A percentile compares a stretch with the other conserved stretches of the same genome.
Evolutionary conservation across 352 stramenopile species (phyloP).

Genomic region (Globisporangium carolinianum): DNA sequence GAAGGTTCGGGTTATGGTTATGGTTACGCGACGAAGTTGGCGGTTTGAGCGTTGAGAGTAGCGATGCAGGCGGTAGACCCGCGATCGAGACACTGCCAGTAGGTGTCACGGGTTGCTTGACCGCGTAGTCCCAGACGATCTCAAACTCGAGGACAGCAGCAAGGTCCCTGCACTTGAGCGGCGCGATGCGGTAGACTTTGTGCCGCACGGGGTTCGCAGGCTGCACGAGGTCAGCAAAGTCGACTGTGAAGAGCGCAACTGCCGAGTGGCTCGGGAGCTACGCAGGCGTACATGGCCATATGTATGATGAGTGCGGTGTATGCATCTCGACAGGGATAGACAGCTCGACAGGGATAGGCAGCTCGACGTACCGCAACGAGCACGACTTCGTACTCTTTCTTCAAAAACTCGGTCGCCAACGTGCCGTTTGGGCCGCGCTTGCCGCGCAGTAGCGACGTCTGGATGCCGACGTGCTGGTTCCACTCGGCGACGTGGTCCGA

Average conservation of each 20-base stretch:
- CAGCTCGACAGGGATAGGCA: neutral
- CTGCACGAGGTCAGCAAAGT: conserved; percentile 69
- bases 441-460: conserved; percentile 64
- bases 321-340: conserved; percentile 1
- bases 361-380: conserved; percentile 48
- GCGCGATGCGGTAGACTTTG: conserved; percentile 54
- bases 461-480: conserved; percentile 73
- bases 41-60: conserved; percentile 24
- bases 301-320: neutral
- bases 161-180: conserved; percentile 69
- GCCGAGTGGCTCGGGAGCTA: conserved; percentile 75
- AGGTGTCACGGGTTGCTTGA: conserved; percentile 8
- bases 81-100: conserved; percentile 11
- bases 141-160: conserved; percentile 70
- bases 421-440: conserved; percentile 22
- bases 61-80: conserved; percentile 30
- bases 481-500: conserved; percentile 63
- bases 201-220: conserved; percentile 33
- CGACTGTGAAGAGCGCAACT: conserved; percentile 64
- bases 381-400: conserved; percentile 80
- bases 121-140: conserved; percentile 56
- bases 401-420: conserved; percentile 35
- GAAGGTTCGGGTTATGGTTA: neutral
- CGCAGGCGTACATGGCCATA: no score
- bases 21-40: no score